These are phyloP conservation scores for Tetrapisispora arboricola DNA, from an alignment of 805 yeast genomes.

Conservation along the genomic window DNA sequence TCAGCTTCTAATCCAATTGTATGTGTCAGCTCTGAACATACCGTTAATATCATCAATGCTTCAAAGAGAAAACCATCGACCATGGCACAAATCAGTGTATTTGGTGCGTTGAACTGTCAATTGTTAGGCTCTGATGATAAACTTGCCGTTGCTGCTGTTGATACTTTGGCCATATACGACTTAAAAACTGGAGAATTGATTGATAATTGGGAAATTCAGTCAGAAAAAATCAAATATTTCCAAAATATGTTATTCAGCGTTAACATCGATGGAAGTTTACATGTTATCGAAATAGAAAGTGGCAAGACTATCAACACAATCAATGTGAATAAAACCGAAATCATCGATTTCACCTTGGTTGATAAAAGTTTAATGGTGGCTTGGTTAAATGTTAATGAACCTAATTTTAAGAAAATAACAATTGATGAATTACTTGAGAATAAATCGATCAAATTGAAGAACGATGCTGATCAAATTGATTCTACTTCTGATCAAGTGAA, in stretches of 20 bases:
- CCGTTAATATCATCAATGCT: conserved; percentile 60
- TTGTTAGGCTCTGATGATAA: conserved; percentile 15
- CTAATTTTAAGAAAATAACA: conserved; percentile 27
- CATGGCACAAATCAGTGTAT: conserved; percentile 14
- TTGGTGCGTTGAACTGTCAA: conserved; percentile 12
- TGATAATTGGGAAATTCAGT: conserved; percentile 17
- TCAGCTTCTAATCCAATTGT: conserved; percentile 17
- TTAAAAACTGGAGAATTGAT: conserved; percentile 9
- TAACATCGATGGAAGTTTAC: conserved; percentile 15
- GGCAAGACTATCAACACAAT: conserved; percentile 29
- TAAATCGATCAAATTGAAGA: conserved; percentile 23
- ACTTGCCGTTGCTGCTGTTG: conserved; percentile 15
- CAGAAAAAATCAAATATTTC: conserved; percentile 12
- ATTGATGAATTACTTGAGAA: conserved; percentile 13
- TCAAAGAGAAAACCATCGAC: conserved; percentile 27
- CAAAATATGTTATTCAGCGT: conserved; percentile 15
- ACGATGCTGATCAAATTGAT: conserved; percentile 11
- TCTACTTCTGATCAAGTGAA: conserved; percentile 5
- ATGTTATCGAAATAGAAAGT: conserved; percentile 24
- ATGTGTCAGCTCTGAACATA: conserved; percentile 25
- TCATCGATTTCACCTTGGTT: conserved; percentile 17
- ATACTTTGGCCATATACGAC: conserved; percentile 13
- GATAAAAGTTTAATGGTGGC: conserved; percentile 22
- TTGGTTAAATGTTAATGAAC: conserved; percentile 33
- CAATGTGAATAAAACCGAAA: conserved; percentile 18